Percentiles rank a stretch among this genome's conserved stretches.
phyloP scores from a whole-genome alignment of 2,329 filamentous ascomycete genomes.

The Xylaria sp. region DNA sequence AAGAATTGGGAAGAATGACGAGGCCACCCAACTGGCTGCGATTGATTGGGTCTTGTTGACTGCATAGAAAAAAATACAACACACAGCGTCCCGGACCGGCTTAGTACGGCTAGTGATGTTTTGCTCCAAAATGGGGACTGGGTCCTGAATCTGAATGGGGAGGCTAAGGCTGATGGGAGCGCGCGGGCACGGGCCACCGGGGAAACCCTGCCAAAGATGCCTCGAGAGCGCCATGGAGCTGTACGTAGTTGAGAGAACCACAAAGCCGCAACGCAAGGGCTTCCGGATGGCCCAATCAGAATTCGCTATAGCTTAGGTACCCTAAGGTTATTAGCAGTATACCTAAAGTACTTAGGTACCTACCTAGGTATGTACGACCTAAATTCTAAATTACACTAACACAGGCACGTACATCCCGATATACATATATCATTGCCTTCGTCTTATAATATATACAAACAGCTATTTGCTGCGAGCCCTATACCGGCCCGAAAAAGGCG shows the following conservation, averaged over 20 bases:
- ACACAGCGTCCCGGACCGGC: conserved; percentile 20
- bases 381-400: no score
- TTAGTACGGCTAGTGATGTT: conserved; percentile 22
- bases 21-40: conserved; percentile 43
- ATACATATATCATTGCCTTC: neutral
- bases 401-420: neutral
- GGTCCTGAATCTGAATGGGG: neutral
- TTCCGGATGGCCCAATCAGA: neutral
- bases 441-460: neutral
- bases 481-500: neutral
- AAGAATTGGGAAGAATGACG: conserved; percentile 48
- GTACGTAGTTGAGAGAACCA: neutral
- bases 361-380: neutral
- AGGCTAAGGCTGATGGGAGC: conserved; percentile 11
- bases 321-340: no score
- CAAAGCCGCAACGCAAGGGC: neutral
- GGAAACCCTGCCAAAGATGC: neutral
- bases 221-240: neutral
- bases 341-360: no score
- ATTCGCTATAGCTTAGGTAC: neutral
- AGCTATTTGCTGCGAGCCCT: neutral
- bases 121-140: conserved; percentile 19
- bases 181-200: conserved; percentile 25
- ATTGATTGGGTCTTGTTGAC: conserved; percentile 48
- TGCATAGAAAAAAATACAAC: conserved; percentile 41